These are phyloP conservation scores for Colletotrichum horii DNA, from an alignment of 2,329 filamentous ascomycete genomes.

Conservation along the genomic window DNA sequence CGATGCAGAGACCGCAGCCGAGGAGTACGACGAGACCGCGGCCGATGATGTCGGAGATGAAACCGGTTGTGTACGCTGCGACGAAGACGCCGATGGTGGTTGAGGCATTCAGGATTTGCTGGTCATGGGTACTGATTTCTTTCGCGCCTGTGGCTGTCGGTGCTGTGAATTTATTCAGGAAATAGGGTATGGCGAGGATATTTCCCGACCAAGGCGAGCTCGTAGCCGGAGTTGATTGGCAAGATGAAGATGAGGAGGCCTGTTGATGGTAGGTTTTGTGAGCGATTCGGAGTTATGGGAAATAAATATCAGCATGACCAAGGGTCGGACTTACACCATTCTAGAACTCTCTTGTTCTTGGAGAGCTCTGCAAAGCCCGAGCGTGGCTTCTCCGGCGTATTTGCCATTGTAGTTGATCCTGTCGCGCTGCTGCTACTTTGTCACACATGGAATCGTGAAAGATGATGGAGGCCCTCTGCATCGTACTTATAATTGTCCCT, in stretches of 20 bases:
- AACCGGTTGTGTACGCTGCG: not conserved
- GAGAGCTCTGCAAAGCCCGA: not conserved
- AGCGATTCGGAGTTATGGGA: accelerated
- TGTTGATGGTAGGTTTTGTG: accelerated
- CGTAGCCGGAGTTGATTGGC: conserved; percentile 10
- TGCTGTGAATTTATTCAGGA: not conserved
- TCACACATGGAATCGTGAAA: accelerated
- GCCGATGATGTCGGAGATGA: conserved; percentile 6
- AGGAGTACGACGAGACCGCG: conserved; percentile 5
- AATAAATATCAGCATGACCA: accelerated
- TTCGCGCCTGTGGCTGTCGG: not conserved
- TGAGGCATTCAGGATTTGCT: not conserved
- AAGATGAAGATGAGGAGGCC: conserved; percentile 9
- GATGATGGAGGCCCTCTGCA: accelerated
- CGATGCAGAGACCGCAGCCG: not conserved
- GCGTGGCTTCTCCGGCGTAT: not conserved
- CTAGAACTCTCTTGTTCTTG: not conserved
- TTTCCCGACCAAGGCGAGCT: conserved; percentile 4
- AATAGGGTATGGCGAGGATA: not conserved
- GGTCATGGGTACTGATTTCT: not conserved
- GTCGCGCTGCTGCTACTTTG: not conserved
- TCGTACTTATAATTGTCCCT: not conserved
- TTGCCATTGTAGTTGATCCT: not conserved
- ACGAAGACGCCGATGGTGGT: conserved; percentile 7
- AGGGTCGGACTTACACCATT: not conserved